These are phyloP conservation scores for Puccinia horiana DNA, from an alignment of 1,284 basidiomycete genomes.

Conservation along the genomic window DNA sequence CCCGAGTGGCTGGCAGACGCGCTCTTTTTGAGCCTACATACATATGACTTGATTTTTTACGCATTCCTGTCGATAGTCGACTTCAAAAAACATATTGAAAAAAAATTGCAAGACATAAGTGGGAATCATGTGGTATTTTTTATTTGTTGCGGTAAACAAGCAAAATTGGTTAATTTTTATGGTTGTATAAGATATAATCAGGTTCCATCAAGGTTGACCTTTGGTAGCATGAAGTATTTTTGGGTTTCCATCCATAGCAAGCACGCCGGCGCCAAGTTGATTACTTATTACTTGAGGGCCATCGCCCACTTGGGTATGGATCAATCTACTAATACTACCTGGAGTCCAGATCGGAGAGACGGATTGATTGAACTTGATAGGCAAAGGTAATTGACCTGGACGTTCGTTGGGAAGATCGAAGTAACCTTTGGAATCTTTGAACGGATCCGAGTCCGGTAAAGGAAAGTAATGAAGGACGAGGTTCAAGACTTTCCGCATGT, in stretches of 20 bases:
- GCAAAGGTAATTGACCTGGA: slow-evolving; percentile 61
- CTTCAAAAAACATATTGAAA: too few relatives aligned
- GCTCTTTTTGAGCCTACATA: too few relatives aligned
- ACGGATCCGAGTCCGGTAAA: slow-evolving; percentile 62
- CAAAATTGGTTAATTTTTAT: too few relatives aligned
- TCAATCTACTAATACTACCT: slow-evolving; percentile 80
- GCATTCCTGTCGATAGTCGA: too few relatives aligned
- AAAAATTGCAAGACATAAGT: too few relatives aligned
- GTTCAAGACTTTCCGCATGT: slow-evolving; percentile 75
- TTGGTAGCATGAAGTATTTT: background rate
- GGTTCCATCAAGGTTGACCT: background rate
- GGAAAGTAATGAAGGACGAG: slow-evolving; percentile 81
- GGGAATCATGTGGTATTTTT: too few relatives aligned
- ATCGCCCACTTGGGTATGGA: slow-evolving; percentile 87
- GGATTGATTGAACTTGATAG: slow-evolving; percentile 73
- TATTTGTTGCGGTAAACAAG: too few relatives aligned
- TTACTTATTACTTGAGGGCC: slow-evolving; percentile 68
- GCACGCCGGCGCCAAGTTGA: slow-evolving; percentile 58
- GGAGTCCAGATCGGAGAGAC: slow-evolving; percentile 72
- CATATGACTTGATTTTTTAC: too few relatives aligned
- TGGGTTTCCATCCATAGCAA: slow-evolving; percentile 50
- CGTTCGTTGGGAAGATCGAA: slow-evolving; percentile 58
- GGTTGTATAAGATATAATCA: background rate
- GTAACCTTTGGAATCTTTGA: slow-evolving; percentile 57
- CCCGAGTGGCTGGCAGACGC: too few relatives aligned